Base-by-base conservation (phyloP, 352 stramenopile species). In the Phytophthora megakarya region DNA sequence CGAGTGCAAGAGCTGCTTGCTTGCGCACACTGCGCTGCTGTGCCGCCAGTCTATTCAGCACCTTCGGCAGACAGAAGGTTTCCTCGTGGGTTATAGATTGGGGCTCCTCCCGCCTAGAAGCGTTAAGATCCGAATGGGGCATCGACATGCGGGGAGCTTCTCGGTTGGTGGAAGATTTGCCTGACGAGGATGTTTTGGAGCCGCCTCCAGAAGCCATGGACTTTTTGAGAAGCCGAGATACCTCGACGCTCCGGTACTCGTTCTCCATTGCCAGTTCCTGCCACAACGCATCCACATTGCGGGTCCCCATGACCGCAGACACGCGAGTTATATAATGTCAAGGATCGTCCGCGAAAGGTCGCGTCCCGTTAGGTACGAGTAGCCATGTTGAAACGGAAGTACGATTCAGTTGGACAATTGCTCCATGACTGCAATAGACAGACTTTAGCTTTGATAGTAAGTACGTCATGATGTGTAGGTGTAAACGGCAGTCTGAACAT, bases 31-130 rank as follows among this genome's bases (percentile, higher is more conserved):
- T 67, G 16, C 60, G 43, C 15, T 75, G 64, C 38, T 92, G 81
- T 22, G 88, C 76, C 0, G 70, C 56, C 32, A 94, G 61, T 10
- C 73, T 70, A 56, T 94, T 94, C 25, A 94, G 56, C 39, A 88
- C 58, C 21, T 70, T 73, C 13, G 76, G 75, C 7, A 86, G 33
- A 55, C 52, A 82, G 56, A 88, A 86, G 4, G 12, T 1, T 15
- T 73, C 60, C 10, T 60, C 47, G 12, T 67, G 22, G 23, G 54
- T 58, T 6, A 8, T 0, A 26, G 5, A 25, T 25, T 51, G 55
- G 40, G 3, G 13, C 12, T 63, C 49, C 10, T 42, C 32, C 16
- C 37, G 35, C 25, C 8, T 3, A 15, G 40, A 37, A 44, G 51
- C 23, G 26, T 1, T 19, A 35, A 32, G 32, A 21, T 60, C 38